Conservation (phyloP, 2,329 filamentous ascomycete species). For the Fusarium beomiforme region DNA sequence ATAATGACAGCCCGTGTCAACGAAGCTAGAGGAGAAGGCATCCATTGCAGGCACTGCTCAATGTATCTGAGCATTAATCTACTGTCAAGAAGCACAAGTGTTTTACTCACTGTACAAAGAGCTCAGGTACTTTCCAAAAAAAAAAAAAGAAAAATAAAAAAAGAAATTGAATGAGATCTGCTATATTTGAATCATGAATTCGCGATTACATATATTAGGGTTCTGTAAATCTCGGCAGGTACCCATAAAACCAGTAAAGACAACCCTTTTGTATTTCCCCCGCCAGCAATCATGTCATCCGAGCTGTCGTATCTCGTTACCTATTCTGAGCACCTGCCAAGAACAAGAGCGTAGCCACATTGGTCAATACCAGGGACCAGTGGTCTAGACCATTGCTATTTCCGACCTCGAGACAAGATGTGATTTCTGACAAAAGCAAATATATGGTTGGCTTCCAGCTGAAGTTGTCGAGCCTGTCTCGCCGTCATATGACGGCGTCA, state of each 20-base stretch:
- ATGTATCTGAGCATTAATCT: fast-evolving
- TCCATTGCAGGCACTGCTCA: not conserved
- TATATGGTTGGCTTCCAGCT: not conserved
- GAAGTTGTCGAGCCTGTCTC: not conserved
- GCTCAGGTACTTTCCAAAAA: too few species aligned
- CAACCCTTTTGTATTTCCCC: not conserved
- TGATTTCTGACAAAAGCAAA: not conserved
- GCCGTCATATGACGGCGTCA: not conserved
- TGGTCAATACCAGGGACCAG: too few species aligned
- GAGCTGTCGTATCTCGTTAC: too few species aligned
- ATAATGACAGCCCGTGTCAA: not conserved
- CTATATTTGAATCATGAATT: not conserved
- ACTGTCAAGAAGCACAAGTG: fast-evolving
- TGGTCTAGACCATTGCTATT: not conserved
- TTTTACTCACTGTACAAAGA: not conserved
- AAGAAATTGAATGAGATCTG: too few species aligned
- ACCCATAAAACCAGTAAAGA: fast-evolving
- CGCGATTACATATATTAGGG: fast-evolving
- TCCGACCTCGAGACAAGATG: not conserved
- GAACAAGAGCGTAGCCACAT: too few species aligned
- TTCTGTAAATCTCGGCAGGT: not conserved
- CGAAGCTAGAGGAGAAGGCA: not conserved
- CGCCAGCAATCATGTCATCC: not conserved
- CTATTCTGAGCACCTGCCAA: too few species aligned
- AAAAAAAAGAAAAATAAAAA: too few species aligned